phyloP scores from a whole-genome alignment of 2,329 filamentous ascomycete species.

The Phyllosticta citribraziliensis region DNA sequence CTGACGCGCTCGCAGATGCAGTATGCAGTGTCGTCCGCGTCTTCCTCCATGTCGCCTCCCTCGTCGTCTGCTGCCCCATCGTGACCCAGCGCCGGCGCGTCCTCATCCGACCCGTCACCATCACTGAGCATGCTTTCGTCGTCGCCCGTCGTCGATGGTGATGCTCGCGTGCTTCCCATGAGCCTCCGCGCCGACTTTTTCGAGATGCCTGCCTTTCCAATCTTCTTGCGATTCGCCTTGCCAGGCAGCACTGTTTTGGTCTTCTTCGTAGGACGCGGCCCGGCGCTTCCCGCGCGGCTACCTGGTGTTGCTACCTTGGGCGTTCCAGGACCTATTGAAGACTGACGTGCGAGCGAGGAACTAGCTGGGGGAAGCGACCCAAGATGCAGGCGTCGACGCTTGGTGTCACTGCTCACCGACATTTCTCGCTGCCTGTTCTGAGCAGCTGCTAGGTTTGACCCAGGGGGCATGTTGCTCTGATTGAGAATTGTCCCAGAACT shows the following conservation, averaged over 20 bases:
- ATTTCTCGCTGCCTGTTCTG: constrained; percentile 39
- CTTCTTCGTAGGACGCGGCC: constrained; percentile 40
- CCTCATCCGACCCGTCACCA: constrained; percentile 39
- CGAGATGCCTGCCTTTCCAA: constrained; percentile 23
- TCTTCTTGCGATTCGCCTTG: constrained; percentile 31
- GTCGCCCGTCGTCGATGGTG: constrained; percentile 34
- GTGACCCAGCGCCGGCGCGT: constrained; percentile 25
- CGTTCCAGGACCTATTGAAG: constrained; percentile 52
- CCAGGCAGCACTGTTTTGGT: constrained; percentile 48
- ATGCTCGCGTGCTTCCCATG: constrained; percentile 26
- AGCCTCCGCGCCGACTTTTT: constrained; percentile 27
- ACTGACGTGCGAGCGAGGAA: constrained; percentile 46
- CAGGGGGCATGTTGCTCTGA: constrained; percentile 8
- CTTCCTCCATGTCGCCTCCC: constrained; percentile 57
- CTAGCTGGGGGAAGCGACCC: constrained; percentile 42
- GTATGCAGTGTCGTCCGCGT: constrained; percentile 67
- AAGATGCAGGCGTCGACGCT: constrained; percentile 50
- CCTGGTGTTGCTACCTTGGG: constrained; percentile 45
- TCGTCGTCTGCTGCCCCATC: constrained; percentile 68
- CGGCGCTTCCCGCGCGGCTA: constrained; percentile 49
- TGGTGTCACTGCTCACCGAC: constrained; percentile 45
- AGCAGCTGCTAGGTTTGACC: constrained; percentile 13
- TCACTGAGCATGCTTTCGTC: constrained; percentile 46
- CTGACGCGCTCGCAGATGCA: constrained; percentile 76
- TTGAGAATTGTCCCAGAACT: constrained; percentile 2